phyloP scores from a whole-genome alignment of 108 stramenopile genomes.

The Fragilaria radians region DNA sequence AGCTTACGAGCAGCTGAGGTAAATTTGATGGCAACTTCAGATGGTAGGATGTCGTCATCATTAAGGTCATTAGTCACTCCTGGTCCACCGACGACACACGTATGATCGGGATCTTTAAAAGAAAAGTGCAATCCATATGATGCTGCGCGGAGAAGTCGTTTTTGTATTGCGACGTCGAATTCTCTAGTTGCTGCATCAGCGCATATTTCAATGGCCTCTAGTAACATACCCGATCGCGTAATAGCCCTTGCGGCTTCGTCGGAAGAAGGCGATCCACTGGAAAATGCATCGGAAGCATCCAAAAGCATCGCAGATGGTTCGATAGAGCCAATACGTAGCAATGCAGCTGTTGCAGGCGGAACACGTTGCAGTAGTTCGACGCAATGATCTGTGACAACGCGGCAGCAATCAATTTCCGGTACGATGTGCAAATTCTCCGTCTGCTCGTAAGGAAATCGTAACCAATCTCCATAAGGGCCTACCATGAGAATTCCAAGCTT shows the following conservation, averaged over 20 bases:
- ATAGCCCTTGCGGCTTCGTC: constrained; percentile 78
- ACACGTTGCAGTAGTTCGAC: constrained; percentile 93
- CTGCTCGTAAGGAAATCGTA: constrained; percentile 79
- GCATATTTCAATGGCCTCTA: constrained; percentile 79
- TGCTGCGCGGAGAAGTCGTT: constrained; percentile 86
- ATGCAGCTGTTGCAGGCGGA: constrained; percentile 77
- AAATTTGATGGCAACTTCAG: constrained; percentile 47
- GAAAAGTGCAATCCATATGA: constrained; percentile 91
- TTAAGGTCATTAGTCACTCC: background rate
- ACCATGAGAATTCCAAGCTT: constrained; percentile 91
- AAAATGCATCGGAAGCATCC: constrained; percentile 94
- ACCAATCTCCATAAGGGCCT: constrained; percentile 95
- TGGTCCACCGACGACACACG: constrained; percentile 32
- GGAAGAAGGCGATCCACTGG: constrained; percentile 68
- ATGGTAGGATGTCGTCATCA: constrained; percentile 35
- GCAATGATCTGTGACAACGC: constrained; percentile 70
- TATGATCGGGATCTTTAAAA: constrained; percentile 35
- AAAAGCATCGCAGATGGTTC: constrained; percentile 90
- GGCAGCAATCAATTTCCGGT: constrained; percentile 93
- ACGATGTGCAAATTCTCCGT: constrained; percentile 65
- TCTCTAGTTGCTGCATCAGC: constrained; percentile 81
- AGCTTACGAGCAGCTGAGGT: constrained; percentile 73
- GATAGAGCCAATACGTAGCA: constrained; percentile 84
- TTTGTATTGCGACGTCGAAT: constrained; percentile 82
- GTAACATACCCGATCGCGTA: constrained; percentile 49